Evolutionary conservation across 805 yeast genomes (phyloP), one percentile per base, ranked within the genome.

Genomic region (Spathaspora hagerdaliae): DNA sequence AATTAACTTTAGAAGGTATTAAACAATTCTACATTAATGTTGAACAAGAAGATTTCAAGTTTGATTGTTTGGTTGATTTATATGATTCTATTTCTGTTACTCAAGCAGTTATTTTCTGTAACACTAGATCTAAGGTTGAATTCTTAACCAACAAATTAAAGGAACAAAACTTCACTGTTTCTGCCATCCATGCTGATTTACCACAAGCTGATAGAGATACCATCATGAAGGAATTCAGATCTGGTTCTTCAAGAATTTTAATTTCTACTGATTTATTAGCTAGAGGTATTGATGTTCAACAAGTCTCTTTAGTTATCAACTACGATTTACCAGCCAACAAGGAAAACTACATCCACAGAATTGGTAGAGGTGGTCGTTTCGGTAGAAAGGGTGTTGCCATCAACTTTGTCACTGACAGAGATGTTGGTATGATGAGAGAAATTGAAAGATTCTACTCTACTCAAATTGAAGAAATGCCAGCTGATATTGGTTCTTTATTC

Each of bases 371-470:
- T 58, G 99, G 99, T 62, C 84, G 99, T 71, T 92, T 92, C 77
- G 99, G 99, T 66, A 82, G 99, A 71, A 92, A 91, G 75, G 99
- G 99, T 77, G 92, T 88, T 51, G 97, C 98, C 51, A 87, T 92
- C 65, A 94, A 91, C 77, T 87, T 92, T 62, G 84, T 91, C 58
- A 91, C 98, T 42, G 78, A 76, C 51, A 83, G 82, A 45, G 97
- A 92, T 65, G 77, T 77, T 53, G 75, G 78, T 53, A 78, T 78
- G 63, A 74, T 91, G 74, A 82, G 85, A 64, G 96, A 87, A 66
- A 82, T 94, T 54, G 97, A 92, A 75, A 84, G 77, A 66, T 88
- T 83, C 75, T 92, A 92, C 78, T 79, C 85, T 57, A 89, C 95
- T 44, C 87, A 85, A 73, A 89, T 92, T 52, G 87, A 82, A 56